Evolutionary conservation across 2,329 filamentous ascomycete genomes (phyloP).

Genomic region (Ophiostoma novo-ulmi): DNA sequence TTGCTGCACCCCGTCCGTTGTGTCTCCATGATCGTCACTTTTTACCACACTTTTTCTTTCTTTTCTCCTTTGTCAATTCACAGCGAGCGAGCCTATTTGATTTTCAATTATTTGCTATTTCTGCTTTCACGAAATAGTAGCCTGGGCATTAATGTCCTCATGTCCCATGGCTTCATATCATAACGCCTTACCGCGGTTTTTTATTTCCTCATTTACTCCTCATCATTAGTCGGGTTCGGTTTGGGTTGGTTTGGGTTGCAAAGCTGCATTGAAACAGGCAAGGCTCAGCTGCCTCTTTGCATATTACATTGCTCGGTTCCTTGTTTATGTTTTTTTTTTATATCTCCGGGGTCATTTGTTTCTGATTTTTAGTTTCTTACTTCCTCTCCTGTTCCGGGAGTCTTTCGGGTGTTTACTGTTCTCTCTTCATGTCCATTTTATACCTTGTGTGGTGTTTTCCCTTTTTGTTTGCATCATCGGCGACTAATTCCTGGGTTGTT

Average conservation of each 20-base stretch:
- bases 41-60: constrained; percentile 1
- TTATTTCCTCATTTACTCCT: constrained; percentile 1
- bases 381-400: constrained; percentile 3
- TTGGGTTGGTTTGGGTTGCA: constrained; percentile 20
- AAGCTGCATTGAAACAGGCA: constrained; percentile 21
- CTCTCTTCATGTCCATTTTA: not conserved
- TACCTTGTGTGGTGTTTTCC: constrained; percentile 6
- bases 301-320: constrained; percentile 2
- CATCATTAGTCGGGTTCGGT: not conserved
- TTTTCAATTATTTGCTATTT: not conserved
- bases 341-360: not conserved
- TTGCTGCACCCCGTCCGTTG: not conserved
- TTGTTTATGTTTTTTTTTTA: not conserved
- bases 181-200: constrained; percentile 20
- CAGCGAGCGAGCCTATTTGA: constrained; percentile 15
- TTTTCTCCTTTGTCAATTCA: constrained; percentile 1
- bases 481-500: not conserved
- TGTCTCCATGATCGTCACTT: constrained; percentile 11
- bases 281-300: constrained; percentile 5
- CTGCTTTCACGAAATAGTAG: not conserved
- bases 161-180: constrained; percentile 18
- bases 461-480: not conserved
- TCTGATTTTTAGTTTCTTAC: not conserved
- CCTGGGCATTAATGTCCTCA: constrained; percentile 3
- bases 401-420: not conserved